phyloP scores from a whole-genome alignment of 306 rosid genomes.

The Ormosia emarginata region DNA sequence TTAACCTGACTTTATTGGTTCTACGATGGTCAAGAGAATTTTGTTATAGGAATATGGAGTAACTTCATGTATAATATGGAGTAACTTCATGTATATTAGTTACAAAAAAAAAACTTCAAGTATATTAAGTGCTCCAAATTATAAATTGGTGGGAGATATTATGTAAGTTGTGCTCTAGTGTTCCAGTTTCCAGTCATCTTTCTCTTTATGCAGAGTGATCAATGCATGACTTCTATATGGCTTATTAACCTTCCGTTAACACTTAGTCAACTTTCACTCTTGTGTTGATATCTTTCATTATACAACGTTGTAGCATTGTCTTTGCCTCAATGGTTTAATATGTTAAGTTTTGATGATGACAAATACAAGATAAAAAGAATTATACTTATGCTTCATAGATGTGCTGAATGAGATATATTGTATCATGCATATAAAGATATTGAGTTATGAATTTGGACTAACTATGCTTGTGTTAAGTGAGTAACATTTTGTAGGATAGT shows the following conservation, averaged over 20 bases:
- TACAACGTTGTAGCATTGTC: too few relatives aligned
- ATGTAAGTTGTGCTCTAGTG: not conserved
- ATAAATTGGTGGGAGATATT: not conserved
- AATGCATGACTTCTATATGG: not conserved
- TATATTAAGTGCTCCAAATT: not conserved
- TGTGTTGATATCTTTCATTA: slow-evolving; percentile 20
- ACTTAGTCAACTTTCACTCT: too few relatives aligned
- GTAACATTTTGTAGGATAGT: too few relatives aligned
- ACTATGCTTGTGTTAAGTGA: too few relatives aligned
- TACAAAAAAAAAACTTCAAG: not conserved
- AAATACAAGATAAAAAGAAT: too few relatives aligned
- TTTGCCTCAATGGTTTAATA: too few relatives aligned
- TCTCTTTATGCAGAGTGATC: not conserved
- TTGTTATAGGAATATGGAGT: not conserved
- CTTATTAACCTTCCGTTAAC: too few relatives aligned
- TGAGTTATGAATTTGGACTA: too few relatives aligned
- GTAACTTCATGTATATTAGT: not conserved
- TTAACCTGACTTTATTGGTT: not conserved
- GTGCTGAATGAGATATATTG: too few relatives aligned
- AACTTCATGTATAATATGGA: not conserved
- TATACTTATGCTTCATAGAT: too few relatives aligned
- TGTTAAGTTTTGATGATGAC: too few relatives aligned
- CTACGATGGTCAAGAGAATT: not conserved
- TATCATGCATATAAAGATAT: too few relatives aligned
- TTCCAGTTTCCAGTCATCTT: not conserved